phyloP scores from a whole-genome alignment of 225 moss, liverwort and hornwort species.

The Physcomitrellopsis africana region DNA sequence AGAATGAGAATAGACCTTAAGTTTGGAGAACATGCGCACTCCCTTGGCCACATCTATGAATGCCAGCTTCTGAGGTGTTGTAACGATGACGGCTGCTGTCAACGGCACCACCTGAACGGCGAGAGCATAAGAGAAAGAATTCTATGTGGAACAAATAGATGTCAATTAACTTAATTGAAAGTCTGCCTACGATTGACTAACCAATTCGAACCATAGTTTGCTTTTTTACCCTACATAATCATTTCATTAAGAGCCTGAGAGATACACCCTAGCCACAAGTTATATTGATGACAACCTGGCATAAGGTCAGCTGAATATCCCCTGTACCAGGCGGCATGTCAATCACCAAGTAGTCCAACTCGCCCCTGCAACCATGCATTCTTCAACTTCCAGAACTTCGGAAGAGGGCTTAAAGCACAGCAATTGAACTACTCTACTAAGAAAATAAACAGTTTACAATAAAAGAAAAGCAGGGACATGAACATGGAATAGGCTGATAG shows the following conservation, averaged over 20 bases:
- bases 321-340: slow-evolving; percentile 99
- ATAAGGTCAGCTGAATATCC: slow-evolving; percentile 93
- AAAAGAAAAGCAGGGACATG: too few relatives aligned
- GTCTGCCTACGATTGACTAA: background rate
- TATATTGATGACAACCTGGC: slow-evolving; percentile 67
- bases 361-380: slow-evolving; percentile 70
- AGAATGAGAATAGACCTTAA: slow-evolving; percentile 57
- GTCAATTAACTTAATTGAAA: slow-evolving; percentile 6
- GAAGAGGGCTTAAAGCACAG: too few relatives aligned
- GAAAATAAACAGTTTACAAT: too few relatives aligned
- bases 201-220: slow-evolving; percentile 14
- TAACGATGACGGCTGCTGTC: slow-evolving; percentile 98
- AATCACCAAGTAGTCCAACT: slow-evolving; percentile 96
- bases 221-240: background rate
- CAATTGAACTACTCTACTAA: too few relatives aligned
- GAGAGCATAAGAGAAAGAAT: slow-evolving; percentile 17
- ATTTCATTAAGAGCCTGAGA: slow-evolving; percentile 2
- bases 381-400: background rate
- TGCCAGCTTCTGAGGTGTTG: slow-evolving; percentile 96
- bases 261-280: background rate
- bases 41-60: slow-evolving; percentile 99
- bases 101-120: slow-evolving; percentile 86
- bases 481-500: too few relatives aligned
- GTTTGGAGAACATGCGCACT: slow-evolving; percentile 96
- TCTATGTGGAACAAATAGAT: background rate